phyloP scores from a whole-genome alignment of 805 yeast genomes.

The Candida jianshihensis region DNA sequence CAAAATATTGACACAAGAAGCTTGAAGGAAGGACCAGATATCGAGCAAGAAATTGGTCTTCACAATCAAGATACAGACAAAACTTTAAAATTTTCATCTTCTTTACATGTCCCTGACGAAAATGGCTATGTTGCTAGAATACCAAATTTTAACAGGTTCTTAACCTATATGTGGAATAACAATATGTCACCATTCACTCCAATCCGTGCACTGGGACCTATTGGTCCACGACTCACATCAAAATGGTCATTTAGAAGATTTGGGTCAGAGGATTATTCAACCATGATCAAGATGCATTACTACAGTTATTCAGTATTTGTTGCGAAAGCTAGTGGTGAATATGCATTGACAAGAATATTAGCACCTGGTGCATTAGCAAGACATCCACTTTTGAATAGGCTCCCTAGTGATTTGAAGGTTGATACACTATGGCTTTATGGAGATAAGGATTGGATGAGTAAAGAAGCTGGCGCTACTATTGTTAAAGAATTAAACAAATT shows the following conservation, averaged over 20 bases:
- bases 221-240: slow-evolving; percentile 43
- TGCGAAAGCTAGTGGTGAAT: slow-evolving; percentile 58
- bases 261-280: slow-evolving; percentile 23
- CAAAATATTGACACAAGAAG: background rate
- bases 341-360: slow-evolving; percentile 50
- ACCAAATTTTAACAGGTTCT: slow-evolving; percentile 28
- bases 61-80: slow-evolving; percentile 13
- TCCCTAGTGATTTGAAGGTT: slow-evolving; percentile 29
- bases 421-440: slow-evolving; percentile 53
- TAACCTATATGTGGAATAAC: slow-evolving; percentile 43
- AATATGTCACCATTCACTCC: slow-evolving; percentile 50
- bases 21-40: slow-evolving; percentile 21
- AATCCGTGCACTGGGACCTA: slow-evolving; percentile 45
- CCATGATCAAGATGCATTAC: slow-evolving; percentile 38
- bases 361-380: slow-evolving; percentile 54
- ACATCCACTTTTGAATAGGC: slow-evolving; percentile 49
- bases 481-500: slow-evolving; percentile 26
- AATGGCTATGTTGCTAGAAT: slow-evolving; percentile 28
- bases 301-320: slow-evolving; percentile 47
- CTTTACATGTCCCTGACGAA: slow-evolving; percentile 22
- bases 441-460: slow-evolving; percentile 67
- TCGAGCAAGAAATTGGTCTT: slow-evolving; percentile 26
- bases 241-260: slow-evolving; percentile 50
- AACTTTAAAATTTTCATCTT: slow-evolving; percentile 7
- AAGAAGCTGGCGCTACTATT: slow-evolving; percentile 46